Evolutionary conservation across 176 grass and related monocot species (phyloP).

Genomic region (Cocos nucifera): DNA sequence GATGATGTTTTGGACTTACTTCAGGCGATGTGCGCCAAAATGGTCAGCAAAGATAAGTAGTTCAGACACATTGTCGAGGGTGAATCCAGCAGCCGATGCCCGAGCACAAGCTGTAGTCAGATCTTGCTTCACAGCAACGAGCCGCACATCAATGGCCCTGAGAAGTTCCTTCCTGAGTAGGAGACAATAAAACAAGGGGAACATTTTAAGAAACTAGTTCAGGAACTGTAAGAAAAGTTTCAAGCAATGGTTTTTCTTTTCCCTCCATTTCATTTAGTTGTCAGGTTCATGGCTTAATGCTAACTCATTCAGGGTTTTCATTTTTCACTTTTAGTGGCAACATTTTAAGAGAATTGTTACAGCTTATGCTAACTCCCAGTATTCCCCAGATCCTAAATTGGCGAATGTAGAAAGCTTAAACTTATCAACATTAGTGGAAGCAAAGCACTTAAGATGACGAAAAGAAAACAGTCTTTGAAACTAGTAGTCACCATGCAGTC

Average conservation of each 20-base stretch:
- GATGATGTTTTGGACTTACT: conserved; percentile 28
- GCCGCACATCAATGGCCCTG: conserved; percentile 81
- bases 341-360: no score
- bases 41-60: conserved; percentile 77
- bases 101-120: conserved; percentile 61
- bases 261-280: no score
- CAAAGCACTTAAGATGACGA: no score
- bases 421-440: no score
- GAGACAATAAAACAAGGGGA: conserved; percentile 9
- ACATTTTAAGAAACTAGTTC: conserved; percentile 10
- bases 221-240: not conserved
- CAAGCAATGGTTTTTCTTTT: not conserved
- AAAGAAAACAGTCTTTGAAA: no score
- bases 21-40: conserved; percentile 62
- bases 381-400: no score
- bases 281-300: no score
- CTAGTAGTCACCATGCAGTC: no score
- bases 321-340: no score
- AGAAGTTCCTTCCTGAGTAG: conserved; percentile 75
- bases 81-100: conserved; percentile 79
- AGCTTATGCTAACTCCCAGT: no score
- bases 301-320: no score
- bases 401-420: no score
- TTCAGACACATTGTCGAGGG: conserved; percentile 47
- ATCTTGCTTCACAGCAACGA: conserved; percentile 81